Conservation (phyloP, 768 basidiomycete genomes). For the Pulveroboletus sp. region DNA sequence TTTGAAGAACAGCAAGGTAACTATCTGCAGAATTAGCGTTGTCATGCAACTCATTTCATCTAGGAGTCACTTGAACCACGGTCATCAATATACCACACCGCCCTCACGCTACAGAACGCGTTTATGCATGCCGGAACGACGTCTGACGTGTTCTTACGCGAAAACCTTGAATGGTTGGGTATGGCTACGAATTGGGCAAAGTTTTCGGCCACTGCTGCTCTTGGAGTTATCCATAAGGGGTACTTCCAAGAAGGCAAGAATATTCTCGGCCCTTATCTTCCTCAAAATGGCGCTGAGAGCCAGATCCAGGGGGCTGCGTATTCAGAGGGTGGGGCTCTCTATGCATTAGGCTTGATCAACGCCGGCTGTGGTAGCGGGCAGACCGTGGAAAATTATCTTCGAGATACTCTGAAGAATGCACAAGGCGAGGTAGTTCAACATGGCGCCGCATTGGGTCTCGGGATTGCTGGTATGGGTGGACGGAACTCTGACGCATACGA, state of each 20-base stretch:
- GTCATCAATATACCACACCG: constrained; percentile 96
- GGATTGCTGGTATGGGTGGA: constrained; percentile 92
- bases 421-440: constrained; percentile 92
- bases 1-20: constrained; percentile 88
- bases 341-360: constrained; percentile 92
- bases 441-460: constrained; percentile 95
- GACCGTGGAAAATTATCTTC: constrained; percentile 72
- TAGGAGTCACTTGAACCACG: constrained; percentile 90
- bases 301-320: constrained; percentile 77
- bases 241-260: constrained; percentile 91
- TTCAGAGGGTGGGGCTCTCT: constrained; percentile 95
- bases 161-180: constrained; percentile 96
- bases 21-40: background rate
- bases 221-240: constrained; percentile 97
- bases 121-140: constrained; percentile 99
- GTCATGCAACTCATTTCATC: constrained; percentile 4
- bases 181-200: constrained; percentile 98
- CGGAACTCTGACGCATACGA: constrained; percentile 89
- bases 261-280: constrained; percentile 92
- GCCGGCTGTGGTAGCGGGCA: constrained; percentile 78
- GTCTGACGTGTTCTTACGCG: constrained; percentile 88
- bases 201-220: constrained; percentile 94
- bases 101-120: constrained; percentile 93
- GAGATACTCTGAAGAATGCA: constrained; percentile 71
- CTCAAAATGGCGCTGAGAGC: constrained; percentile 72